Evolutionary conservation across 2,329 filamentous ascomycete genomes (phyloP), one percentile per base, ranked within the genome.

Genomic region (Ceratocystis huliohia): DNA sequence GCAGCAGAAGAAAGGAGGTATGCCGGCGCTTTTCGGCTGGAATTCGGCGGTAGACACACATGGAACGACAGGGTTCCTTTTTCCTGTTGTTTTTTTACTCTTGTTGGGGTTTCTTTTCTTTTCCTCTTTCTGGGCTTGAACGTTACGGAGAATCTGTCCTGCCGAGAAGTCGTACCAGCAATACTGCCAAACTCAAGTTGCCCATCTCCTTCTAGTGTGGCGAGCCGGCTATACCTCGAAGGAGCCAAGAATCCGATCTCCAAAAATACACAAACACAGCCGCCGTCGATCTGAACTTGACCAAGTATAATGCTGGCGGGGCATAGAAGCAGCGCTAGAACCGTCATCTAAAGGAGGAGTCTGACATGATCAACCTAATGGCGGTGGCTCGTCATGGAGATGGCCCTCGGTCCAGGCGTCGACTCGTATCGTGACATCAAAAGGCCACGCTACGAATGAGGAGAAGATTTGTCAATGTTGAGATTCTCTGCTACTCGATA

Each of bases 311-410:
- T 5, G 46, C 22, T 20, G 48, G 7, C 20, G n/a, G 48, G 20
- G 48, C 48, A 25, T 57, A 33, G 25, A 57, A 57, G 53, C 53
- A 57, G 25, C 53, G 25, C 53, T 57, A 57, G 53, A 57, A 57
- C 53, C 22, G 25, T 17, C 28, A 6, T 30, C 22, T 10, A 5
- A 41, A 13, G 37, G 13, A 41, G 13, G 37, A 41, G 37, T 13
- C 37, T 13, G 37, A 41, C 37, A 41, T 41, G 37, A 41, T 15
- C 37, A 41, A 5, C 37, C 37, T 41, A 41, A 41, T 41, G 13
- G 37, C 15, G 3, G 37, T 41, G 37, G 37, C 15, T 41, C 10
- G 37, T 41, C 37, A 1, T 13, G 3, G 37, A 41, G 10, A 41
- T 41, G 13, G 37, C 13, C 37, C 10, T 41, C 22, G 48, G 22